Base-by-base conservation (phyloP, 225 moss, liverwort and hornwort species). In the Physcomitrium patens region DNA sequence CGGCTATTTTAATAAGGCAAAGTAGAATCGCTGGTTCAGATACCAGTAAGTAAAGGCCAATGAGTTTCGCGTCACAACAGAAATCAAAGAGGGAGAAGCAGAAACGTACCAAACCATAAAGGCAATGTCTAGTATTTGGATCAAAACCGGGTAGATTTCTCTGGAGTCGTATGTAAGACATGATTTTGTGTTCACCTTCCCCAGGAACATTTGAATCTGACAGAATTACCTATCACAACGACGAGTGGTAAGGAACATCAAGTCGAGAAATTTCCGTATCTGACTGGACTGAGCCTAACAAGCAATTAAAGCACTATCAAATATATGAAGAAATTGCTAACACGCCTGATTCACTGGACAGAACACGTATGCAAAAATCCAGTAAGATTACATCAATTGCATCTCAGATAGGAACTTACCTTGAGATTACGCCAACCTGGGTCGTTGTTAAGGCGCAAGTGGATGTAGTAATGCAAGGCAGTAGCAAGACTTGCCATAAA, bases 141-240 rank as follows among this genome's bases (percentile, higher is more conserved):
- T 97, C 86, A 81, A 83, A 88, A 83, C 91, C 96, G 76, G 87
- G 92, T 54, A 94, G 74, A 60, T 97, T 97, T 66, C 94, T 83
- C 73, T 97, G 94, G 50, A 92, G 84, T 62, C 96, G 91, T 58
- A 97, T 97, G 63, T 94, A 97, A 45, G 96, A 97, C 96, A 97
- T 97, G 57, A 97, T 86, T 76, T 97, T 97, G 68, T 97, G 96
- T 82, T 97, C 96, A 54, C 96, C 94, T 68, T 97, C 96, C 2
- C 96, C 96, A 75, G 94, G 94, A 68, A 86, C 92, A 83, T 94
- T 97, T 49, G 94, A 84, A 83, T 97, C 94, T 62, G 96, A 97
- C 73, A 97, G 86, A 80, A 97, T 89, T 27, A 97, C 96, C 96
- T 96, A 82, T 45, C 44, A 76, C 62, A 76, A 64, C 49, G 61